Conservation (phyloP, 2,329 filamentous ascomycete genomes). For the Fusarium albosuccineum region DNA sequence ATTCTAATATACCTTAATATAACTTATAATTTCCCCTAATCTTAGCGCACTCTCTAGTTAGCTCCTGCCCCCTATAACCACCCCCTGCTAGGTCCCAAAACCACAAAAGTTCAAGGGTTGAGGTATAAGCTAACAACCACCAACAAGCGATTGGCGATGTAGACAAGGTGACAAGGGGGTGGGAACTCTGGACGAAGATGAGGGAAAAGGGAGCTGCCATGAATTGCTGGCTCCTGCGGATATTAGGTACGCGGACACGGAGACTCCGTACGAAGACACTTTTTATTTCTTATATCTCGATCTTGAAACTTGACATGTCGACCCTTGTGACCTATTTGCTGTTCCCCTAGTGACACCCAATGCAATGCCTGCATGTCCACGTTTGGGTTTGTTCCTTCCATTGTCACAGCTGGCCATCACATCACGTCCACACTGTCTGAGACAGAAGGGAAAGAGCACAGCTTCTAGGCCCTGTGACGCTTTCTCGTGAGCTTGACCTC, state of each 20-base stretch:
- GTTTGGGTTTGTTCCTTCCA: conserved; percentile 3
- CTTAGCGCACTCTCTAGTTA: no score
- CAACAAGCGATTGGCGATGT: conserved; percentile 37
- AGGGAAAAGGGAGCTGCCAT: neutral
- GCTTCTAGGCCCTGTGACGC: neutral
- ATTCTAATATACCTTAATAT: no score
- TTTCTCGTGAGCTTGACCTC: no score
- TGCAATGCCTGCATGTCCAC: neutral
- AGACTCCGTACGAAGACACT: neutral
- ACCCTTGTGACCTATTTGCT: neutral
- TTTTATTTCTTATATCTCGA: neutral
- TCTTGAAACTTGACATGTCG: conserved; percentile 9
- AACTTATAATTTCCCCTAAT: no score
- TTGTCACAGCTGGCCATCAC: neutral
- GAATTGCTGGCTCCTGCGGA: neutral
- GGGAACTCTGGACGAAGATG: neutral
- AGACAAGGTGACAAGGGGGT: conserved; percentile 10
- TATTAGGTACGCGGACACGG: neutral
- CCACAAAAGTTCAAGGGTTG: no score
- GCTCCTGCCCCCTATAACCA: no score
- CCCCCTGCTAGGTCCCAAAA: no score
- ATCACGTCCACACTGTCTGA: conserved; percentile 1
- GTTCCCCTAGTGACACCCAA: neutral
- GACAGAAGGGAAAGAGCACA: neutral
- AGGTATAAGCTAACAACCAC: conserved; percentile 9